A percentile compares a stretch with the other conserved stretches of the same genome.
Evolutionary conservation across 345 rosid genomes (phyloP).

Genomic region (Punica granatum): DNA sequence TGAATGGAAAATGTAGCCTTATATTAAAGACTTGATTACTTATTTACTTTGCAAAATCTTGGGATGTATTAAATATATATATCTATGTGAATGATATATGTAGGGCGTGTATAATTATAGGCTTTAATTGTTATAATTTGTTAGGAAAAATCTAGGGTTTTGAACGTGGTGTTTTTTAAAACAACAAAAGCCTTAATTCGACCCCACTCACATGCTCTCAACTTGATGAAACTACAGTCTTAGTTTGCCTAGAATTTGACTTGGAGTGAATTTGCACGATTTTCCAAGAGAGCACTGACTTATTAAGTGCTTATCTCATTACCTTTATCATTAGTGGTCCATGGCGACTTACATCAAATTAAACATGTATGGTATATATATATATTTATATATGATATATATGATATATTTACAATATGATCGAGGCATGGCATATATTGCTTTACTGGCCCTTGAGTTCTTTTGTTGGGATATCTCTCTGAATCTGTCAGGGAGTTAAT

Average conservation of each 20-base stretch:
- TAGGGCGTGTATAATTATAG: no score
- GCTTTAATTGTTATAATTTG: no score
- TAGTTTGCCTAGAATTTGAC: slow-evolving; percentile 1
- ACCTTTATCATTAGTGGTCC: slow-evolving; percentile 8
- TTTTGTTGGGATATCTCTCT: not conserved
- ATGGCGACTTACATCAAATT: no score
- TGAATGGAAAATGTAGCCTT: not conserved
- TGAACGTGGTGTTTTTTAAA: no score
- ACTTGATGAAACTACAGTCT: slow-evolving; percentile 3
- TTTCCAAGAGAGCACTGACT: slow-evolving; percentile 8
- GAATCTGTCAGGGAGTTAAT: not conserved
- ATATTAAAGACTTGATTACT: not conserved
- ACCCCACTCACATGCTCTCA: slow-evolving; percentile 34
- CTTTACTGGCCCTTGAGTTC: slow-evolving; percentile 2
- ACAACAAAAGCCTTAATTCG: no score
- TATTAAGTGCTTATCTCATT: slow-evolving; percentile 3
- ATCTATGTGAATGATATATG: no score
- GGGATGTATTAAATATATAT: no score
- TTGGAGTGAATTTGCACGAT: slow-evolving; percentile 22
- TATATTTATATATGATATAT: not conserved
- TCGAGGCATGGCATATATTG: not conserved
- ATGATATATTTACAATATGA: no score
- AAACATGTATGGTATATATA: no score
- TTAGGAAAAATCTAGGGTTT: no score
- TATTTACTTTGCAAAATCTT: no score